Evolutionary conservation across 208 protist species (phyloP).

Genomic region (Acanthamoeba triangularis): DNA sequence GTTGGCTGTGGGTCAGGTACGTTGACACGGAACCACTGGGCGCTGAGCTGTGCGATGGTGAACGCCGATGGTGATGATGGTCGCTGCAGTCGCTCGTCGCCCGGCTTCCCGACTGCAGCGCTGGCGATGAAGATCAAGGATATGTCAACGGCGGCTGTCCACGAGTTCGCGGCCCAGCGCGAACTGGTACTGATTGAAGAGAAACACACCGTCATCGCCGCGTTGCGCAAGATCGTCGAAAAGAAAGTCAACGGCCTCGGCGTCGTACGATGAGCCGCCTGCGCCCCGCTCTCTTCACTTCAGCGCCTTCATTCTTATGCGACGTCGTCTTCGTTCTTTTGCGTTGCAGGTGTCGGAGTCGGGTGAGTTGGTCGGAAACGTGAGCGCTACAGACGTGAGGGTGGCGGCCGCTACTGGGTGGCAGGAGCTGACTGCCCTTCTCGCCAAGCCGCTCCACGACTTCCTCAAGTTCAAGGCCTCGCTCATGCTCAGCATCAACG

Average conservation of each 20-base stretch:
- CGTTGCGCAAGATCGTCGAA: conserved; percentile 47
- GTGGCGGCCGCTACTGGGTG: conserved; percentile 7
- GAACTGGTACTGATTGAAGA: conserved; percentile 45
- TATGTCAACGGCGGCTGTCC: background rate
- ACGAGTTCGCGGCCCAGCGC: background rate
- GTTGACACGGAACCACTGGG: background rate
- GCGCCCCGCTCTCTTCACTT: background rate
- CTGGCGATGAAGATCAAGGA: conserved; percentile 20
- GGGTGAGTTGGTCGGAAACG: conserved; percentile 18
- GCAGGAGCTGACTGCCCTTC: conserved; percentile 23
- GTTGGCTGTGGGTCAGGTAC: conserved; percentile 68
- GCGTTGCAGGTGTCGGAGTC: background rate
- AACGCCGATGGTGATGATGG: background rate
- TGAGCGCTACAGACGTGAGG: conserved; percentile 55
- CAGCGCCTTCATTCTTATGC: background rate
- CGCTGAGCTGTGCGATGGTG: background rate
- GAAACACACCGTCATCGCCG: background rate
- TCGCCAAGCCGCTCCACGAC: conserved; percentile 10
- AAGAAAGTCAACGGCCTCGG: conserved; percentile 57
- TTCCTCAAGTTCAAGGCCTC: conserved; percentile 71
- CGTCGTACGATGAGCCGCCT: background rate
- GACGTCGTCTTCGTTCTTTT: background rate
- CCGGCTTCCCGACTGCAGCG: background rate
- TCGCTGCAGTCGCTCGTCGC: background rate
- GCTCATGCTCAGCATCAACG: conserved; percentile 25